phyloP scores from a whole-genome alignment of 352 stramenopile species.

The Phytopythium delawarense region DNA sequence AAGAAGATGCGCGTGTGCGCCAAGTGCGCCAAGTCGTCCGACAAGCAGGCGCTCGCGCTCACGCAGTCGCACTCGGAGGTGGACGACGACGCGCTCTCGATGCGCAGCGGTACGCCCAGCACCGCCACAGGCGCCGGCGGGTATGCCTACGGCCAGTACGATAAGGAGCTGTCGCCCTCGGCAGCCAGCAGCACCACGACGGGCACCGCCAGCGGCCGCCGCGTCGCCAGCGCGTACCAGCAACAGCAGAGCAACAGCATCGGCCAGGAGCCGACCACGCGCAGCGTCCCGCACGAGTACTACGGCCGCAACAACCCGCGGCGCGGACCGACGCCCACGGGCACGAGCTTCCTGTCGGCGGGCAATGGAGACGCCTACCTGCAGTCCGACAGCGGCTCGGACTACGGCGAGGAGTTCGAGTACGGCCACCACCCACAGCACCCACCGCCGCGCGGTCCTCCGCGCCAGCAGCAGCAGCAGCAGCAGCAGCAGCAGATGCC shows the following conservation, averaged over 20 bases:
- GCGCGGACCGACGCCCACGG: background rate
- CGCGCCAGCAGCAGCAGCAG: slow-evolving; percentile 7
- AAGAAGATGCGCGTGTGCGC: slow-evolving; percentile 60
- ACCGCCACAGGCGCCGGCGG: slow-evolving; percentile 13
- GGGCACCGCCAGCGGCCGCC: background rate
- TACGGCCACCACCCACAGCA: slow-evolving; percentile 1
- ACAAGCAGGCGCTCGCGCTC: slow-evolving; percentile 9
- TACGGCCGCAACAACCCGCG: slow-evolving; percentile 3
- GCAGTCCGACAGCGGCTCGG: background rate
- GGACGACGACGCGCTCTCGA: slow-evolving; percentile 15
- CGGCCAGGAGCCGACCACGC: background rate
- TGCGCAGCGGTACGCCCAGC: slow-evolving; percentile 21
- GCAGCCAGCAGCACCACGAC: slow-evolving; percentile 1
- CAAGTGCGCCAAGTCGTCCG: slow-evolving; percentile 35
- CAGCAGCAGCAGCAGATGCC: background rate
- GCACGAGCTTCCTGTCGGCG: slow-evolving; percentile 9
- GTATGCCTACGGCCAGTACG: slow-evolving; percentile 25
- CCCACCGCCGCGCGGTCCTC: background rate
- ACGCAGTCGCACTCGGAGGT: background rate
- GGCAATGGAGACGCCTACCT: slow-evolving; percentile 4
- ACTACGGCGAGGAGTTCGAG: slow-evolving; percentile 7
- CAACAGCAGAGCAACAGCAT: background rate
- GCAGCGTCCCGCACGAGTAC: slow-evolving; percentile 4
- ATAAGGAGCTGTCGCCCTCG: slow-evolving; percentile 15
- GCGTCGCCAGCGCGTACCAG: background rate